A percentile compares a stretch with the other conserved stretches of the same genome.
phyloP scores from a whole-genome alignment of 2,329 filamentous ascomycete species.

The Coniella lustricola region DNA sequence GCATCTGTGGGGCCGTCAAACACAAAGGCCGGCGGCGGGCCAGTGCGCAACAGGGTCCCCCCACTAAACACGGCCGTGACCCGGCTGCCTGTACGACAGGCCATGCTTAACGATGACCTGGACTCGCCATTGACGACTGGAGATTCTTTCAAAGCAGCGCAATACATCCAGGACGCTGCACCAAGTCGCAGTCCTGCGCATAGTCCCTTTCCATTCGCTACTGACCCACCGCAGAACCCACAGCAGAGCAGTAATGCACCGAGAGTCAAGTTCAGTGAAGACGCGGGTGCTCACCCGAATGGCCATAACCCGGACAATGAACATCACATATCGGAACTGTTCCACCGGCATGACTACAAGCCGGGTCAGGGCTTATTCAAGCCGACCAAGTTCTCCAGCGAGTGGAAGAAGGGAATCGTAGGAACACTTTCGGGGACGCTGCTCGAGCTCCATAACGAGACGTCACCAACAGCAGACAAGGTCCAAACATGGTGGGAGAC shows the following conservation, averaged over 20 bases:
- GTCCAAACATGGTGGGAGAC: slow-evolving; percentile 74
- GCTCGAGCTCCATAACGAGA: slow-evolving; percentile 49
- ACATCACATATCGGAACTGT: slow-evolving; percentile 32
- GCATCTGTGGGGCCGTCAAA: slow-evolving; percentile 5
- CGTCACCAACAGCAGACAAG: slow-evolving; percentile 23
- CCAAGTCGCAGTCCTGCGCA: slow-evolving; percentile 15
- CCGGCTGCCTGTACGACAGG: slow-evolving; percentile 5
- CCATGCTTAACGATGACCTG: slow-evolving; percentile 12
- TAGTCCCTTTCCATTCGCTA: slow-evolving; percentile 6
- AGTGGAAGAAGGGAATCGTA: slow-evolving; percentile 64
- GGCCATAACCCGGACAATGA: slow-evolving; percentile 20
- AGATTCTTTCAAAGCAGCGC: slow-evolving; percentile 20
- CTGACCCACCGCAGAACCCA: not conserved
- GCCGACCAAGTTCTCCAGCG: slow-evolving; percentile 55
- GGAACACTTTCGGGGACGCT: slow-evolving; percentile 52
- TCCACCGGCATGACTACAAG: slow-evolving; percentile 35
- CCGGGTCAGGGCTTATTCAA: slow-evolving; percentile 52
- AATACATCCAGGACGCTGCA: slow-evolving; percentile 12
- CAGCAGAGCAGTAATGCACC: slow-evolving; percentile 3
- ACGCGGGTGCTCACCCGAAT: slow-evolving; percentile 12
- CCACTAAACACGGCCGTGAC: slow-evolving; percentile 8
- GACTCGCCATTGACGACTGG: slow-evolving; percentile 15
- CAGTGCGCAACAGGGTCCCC: slow-evolving; percentile 13
- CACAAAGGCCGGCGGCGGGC: slow-evolving; percentile 8
- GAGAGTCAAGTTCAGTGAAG: slow-evolving; percentile 1